Conservation (phyloP, 179 eudicot species). For the Pouteria campechiana region DNA sequence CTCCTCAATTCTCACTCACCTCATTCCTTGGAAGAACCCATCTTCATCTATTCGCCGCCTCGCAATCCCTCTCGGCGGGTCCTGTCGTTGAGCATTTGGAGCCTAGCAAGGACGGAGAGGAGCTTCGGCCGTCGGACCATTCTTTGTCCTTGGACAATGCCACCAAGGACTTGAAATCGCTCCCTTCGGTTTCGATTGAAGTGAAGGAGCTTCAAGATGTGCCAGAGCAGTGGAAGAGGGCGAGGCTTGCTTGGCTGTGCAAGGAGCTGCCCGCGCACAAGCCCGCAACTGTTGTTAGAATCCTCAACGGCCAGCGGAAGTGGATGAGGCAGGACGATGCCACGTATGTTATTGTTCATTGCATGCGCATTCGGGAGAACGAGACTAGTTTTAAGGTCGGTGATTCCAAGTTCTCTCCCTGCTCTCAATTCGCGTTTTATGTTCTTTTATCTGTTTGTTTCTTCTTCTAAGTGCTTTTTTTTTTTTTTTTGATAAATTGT, state of each 20-base stretch:
- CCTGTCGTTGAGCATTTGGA: slow-evolving; percentile 3
- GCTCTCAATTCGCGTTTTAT: neutral
- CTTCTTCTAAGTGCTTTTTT: neutral
- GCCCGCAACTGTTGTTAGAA: slow-evolving; percentile 32
- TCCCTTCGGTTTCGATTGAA: slow-evolving; percentile 33
- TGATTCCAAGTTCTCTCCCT: too few species aligned
- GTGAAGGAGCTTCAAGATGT: slow-evolving; percentile 63
- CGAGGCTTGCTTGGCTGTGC: slow-evolving; percentile 90
- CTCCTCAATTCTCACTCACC: neutral
- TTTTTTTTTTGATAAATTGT: neutral
- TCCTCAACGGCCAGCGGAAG: slow-evolving; percentile 69
- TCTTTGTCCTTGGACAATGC: slow-evolving; percentile 28
- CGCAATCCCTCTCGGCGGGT: slow-evolving; percentile 19
- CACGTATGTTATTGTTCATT: slow-evolving; percentile 66
- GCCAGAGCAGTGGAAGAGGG: slow-evolving; percentile 85
- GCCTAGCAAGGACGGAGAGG: neutral
- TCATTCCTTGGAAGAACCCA: too few species aligned
- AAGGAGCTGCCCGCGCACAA: slow-evolving; percentile 76
- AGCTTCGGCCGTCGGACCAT: slow-evolving; percentile 22
- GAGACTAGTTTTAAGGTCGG: slow-evolving; percentile 43
- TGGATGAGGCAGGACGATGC: slow-evolving; percentile 81
- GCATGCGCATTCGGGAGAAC: slow-evolving; percentile 70
- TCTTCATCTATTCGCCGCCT: slow-evolving; percentile 2
- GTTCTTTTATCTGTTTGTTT: neutral
- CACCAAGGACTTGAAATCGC: slow-evolving; percentile 26